Percentiles rank a stretch among this genome's conserved stretches.
Evolutionary conservation across 306 rosid genomes (phyloP).

Genomic region (Vigna hirtella): DNA sequence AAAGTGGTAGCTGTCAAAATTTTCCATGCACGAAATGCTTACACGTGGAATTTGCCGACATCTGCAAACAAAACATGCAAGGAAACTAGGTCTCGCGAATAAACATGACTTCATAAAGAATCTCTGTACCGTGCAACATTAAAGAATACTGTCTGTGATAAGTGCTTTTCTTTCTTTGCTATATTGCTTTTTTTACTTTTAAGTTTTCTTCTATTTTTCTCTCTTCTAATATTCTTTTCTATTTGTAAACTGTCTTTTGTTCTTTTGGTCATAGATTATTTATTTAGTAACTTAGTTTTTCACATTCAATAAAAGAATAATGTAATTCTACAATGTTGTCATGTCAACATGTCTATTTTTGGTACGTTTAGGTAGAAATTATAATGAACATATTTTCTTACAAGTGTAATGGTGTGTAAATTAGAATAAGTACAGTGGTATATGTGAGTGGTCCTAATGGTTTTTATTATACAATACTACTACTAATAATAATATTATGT

Average conservation of each 20-base stretch:
- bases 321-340: not conserved
- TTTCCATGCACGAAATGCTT: constrained; percentile 34
- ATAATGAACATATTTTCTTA: too few relatives aligned
- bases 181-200: not conserved
- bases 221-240: not conserved
- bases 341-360: too few relatives aligned
- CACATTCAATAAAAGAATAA: not conserved
- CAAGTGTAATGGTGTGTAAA: too few relatives aligned
- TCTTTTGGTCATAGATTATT: not conserved
- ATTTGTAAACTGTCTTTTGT: not conserved
- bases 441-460: too few relatives aligned
- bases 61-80: constrained; percentile 23
- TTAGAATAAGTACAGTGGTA: too few relatives aligned
- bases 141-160: not conserved
- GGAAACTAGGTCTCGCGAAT: constrained; percentile 25
- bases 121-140: not conserved
- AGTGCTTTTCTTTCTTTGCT: not conserved
- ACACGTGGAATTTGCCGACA: constrained; percentile 44
- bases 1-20: constrained; percentile 25
- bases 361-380: too few relatives aligned
- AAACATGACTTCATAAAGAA: constrained; percentile 14
- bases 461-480: too few relatives aligned
- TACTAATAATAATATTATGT: too few relatives aligned
- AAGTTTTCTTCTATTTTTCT: not conserved
- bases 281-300: not conserved